Conservation (phyloP, 2,329 filamentous ascomycete genomes). For the Teratosphaeria viscida region DNA sequence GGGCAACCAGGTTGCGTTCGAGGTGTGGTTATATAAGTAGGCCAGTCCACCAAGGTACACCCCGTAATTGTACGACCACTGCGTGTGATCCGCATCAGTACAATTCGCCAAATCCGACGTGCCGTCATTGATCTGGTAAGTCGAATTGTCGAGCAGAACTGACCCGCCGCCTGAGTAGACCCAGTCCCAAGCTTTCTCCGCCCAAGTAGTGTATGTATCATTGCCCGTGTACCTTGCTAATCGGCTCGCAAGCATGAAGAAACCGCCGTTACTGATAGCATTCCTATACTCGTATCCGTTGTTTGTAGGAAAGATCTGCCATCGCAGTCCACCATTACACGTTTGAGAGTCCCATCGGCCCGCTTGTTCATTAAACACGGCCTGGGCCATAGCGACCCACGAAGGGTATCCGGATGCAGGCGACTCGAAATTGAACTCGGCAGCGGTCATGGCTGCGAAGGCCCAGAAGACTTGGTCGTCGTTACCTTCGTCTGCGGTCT, state of each 20-base stretch:
- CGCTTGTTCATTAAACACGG: slow-evolving; percentile 31
- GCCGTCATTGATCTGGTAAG: slow-evolving; percentile 36
- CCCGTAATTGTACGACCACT: slow-evolving; percentile 36
- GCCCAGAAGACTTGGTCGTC: slow-evolving; percentile 52
- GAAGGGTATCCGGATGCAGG: slow-evolving; percentile 27
- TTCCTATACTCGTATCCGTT: slow-evolving; percentile 49
- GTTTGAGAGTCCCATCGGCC: slow-evolving; percentile 27
- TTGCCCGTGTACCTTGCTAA: slow-evolving; percentile 32
- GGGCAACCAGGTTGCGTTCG: slow-evolving; percentile 9
- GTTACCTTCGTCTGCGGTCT: slow-evolving; percentile 32
- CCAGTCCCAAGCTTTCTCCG: slow-evolving; percentile 31
- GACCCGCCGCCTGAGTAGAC: slow-evolving; percentile 28
- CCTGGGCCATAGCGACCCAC: slow-evolving; percentile 36
- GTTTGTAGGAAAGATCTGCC: slow-evolving; percentile 22
- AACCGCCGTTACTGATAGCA: slow-evolving; percentile 39
- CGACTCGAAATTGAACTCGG: slow-evolving; percentile 39
- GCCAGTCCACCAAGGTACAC: slow-evolving; percentile 28
- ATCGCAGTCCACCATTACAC: slow-evolving; percentile 30
- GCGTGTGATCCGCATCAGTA: slow-evolving; percentile 34
- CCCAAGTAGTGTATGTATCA: slow-evolving; percentile 56
- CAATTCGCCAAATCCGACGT: slow-evolving; percentile 37
- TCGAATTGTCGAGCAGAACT: slow-evolving; percentile 35
- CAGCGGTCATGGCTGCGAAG: slow-evolving; percentile 38
- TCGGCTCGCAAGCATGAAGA: slow-evolving; percentile 40
- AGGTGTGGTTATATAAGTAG: slow-evolving; percentile 9